phyloP scores from a whole-genome alignment of 192 early-diverging fungal genomes.

The Backusella morwellensis region DNA sequence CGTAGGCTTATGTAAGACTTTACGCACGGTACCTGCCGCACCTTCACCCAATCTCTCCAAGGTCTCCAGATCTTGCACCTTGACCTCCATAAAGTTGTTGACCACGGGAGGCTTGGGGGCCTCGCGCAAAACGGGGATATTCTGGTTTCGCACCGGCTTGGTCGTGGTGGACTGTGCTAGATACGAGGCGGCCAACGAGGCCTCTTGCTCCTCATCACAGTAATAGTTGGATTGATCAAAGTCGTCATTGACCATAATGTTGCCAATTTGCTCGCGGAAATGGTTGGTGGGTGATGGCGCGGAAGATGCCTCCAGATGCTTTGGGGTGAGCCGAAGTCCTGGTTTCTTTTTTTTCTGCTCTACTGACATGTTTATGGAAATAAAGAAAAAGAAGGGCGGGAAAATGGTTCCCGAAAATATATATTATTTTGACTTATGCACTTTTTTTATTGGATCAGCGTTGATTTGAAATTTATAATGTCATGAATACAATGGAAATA shows the following conservation, averaged over 20 bases:
- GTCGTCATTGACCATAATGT: constrained; percentile 11
- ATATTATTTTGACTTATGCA: too few relatives aligned
- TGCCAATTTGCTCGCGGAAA: constrained; percentile 19
- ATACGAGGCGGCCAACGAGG: constrained; percentile 11
- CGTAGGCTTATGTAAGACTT: constrained; percentile 77
- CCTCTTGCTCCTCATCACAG: constrained; percentile 10
- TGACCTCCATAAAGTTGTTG: constrained; percentile 24
- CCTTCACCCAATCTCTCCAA: constrained; percentile 87
- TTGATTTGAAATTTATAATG: too few relatives aligned
- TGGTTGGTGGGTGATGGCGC: constrained; percentile 7
- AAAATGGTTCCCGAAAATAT: neutral
- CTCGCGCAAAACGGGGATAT: constrained; percentile 7
- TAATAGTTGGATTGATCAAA: neutral
- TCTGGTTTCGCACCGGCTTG: neutral
- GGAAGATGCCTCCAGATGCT: neutral
- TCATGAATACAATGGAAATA: too few relatives aligned
- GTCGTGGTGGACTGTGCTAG: neutral
- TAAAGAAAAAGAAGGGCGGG: neutral
- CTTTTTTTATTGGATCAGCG: too few relatives aligned
- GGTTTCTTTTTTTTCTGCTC: constrained; percentile 5
- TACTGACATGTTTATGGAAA: neutral
- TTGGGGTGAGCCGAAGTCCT: constrained; percentile 1
- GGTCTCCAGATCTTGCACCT: constrained; percentile 70
- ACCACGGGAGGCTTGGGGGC: neutral
- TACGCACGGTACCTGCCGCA: constrained; percentile 83